Conservation (phyloP, 257 asterid species). For the Oldenlandia corymbosa region DNA sequence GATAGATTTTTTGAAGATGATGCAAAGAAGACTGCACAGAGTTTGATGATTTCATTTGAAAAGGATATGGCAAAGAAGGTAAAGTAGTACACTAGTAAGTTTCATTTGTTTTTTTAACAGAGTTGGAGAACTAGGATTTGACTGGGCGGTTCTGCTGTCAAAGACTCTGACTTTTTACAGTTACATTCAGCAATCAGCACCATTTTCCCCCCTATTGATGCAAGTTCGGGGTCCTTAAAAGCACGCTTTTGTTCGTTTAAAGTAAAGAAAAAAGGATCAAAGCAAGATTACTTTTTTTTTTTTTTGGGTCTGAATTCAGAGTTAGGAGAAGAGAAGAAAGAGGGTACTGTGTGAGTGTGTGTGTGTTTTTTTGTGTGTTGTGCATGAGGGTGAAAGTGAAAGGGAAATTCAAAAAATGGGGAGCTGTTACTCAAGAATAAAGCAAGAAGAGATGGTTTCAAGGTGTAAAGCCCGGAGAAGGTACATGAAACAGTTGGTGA, state of each 20-base stretch:
- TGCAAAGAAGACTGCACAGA: conserved; percentile 8
- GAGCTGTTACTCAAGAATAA: conserved; percentile 74
- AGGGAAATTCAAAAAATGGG: conserved; percentile 53
- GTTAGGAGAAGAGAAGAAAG: background rate
- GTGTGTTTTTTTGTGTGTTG: too few relatives aligned
- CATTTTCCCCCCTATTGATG: background rate
- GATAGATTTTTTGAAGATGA: conserved; percentile 6
- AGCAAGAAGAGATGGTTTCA: conserved; percentile 77
- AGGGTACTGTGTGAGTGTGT: conserved; percentile 1
- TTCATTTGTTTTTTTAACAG: background rate
- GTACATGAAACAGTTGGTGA: conserved; percentile 89
- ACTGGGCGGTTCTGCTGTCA: background rate
- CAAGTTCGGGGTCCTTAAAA: conserved; percentile 4
- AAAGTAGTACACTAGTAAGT: background rate
- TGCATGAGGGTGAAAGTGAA: conserved; percentile 11
- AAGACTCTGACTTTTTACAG: background rate
- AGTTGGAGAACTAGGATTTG: background rate
- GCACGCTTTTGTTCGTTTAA: conserved; percentile 6
- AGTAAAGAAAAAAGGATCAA: background rate
- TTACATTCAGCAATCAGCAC: background rate
- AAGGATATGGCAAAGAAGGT: background rate
- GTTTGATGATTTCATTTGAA: background rate
- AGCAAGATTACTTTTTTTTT: conserved; percentile 6
- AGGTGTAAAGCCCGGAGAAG: conserved; percentile 83
- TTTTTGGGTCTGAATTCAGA: background rate